Evolutionary conservation across 345 rosid genomes (phyloP).

Genomic region (Trapa incisa): DNA sequence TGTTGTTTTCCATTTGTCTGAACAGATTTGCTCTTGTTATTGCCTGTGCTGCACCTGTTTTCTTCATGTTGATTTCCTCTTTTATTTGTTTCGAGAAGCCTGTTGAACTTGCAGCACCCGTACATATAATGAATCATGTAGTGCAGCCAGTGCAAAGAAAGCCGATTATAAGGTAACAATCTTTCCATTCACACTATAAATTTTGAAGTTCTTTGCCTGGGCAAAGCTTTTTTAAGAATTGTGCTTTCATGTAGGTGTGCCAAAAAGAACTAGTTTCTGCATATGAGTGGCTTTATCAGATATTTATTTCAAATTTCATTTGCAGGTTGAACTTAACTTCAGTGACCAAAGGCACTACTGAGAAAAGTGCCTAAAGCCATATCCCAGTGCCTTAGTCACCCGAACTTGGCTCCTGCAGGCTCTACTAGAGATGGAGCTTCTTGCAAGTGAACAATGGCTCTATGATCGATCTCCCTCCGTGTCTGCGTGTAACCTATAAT

Average conservation of each 20-base stretch:
- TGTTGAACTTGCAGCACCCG: conserved; percentile 34
- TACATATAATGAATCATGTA: conserved; percentile 16
- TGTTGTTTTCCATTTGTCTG: too few relatives aligned
- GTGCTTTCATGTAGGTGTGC: too few relatives aligned
- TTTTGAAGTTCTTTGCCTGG: not conserved
- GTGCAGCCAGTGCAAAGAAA: conserved; percentile 39
- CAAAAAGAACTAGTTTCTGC: too few relatives aligned
- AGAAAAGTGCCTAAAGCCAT: conserved; percentile 19
- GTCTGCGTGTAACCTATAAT: not conserved
- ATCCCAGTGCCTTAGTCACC: not conserved
- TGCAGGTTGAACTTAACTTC: conserved; percentile 79
- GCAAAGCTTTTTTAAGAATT: not conserved
- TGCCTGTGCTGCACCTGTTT: not conserved
- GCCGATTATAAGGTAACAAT: conserved; percentile 64
- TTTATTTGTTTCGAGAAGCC: conserved; percentile 28
- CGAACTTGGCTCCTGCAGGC: not conserved
- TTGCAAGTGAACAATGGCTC: not conserved
- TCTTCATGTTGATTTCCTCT: not conserved
- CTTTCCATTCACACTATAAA: not conserved
- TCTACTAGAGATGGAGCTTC: not conserved
- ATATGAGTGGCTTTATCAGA: not conserved
- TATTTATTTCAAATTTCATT: not conserved
- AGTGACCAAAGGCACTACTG: conserved; percentile 36
- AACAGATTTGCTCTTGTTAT: not conserved
- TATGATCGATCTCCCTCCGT: not conserved